A percentile compares a stretch with the other conserved stretches of the same genome.
Evolutionary conservation across 257 asterid genomes (phyloP).

Genomic region (Rhazya stricta): DNA sequence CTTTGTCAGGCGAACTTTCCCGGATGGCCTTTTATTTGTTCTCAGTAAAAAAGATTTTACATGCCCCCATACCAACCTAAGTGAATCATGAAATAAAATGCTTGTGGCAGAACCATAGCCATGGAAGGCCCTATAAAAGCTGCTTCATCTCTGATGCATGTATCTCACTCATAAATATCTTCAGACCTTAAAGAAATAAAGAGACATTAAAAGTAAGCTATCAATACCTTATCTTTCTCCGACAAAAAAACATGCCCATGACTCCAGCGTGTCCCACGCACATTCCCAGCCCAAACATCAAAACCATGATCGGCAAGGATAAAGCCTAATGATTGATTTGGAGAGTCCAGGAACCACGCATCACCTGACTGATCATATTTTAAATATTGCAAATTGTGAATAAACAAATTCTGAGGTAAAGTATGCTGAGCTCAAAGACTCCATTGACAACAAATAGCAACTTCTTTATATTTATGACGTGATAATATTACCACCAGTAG

Average conservation of each 20-base stretch:
- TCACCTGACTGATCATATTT: slow-evolving; percentile 74
- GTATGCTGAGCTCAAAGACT: neutral
- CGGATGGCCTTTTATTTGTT: neutral
- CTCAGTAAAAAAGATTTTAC: neutral
- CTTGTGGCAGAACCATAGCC: neutral
- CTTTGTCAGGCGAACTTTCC: neutral
- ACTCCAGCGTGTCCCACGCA: slow-evolving; percentile 99
- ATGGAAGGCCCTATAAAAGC: neutral
- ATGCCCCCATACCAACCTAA: neutral
- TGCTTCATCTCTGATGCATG: neutral
- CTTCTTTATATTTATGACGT: neutral
- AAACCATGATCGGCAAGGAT: slow-evolving; percentile 85
- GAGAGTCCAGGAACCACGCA: slow-evolving; percentile 90
- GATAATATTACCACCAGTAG: neutral
- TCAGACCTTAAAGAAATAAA: neutral
- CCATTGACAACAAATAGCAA: neutral
- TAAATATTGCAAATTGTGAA: slow-evolving; percentile 4
- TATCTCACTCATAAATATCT: neutral
- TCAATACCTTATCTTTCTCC: slow-evolving; percentile 60
- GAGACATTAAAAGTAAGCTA: neutral
- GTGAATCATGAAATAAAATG: neutral
- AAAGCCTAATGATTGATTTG: slow-evolving; percentile 79
- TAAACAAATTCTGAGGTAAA: neutral
- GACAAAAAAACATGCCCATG: slow-evolving; percentile 74
- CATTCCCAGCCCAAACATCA: slow-evolving; percentile 99